Evolutionary conservation across 139 green algal species (phyloP).

Genomic region (Chlorella sp.): DNA sequence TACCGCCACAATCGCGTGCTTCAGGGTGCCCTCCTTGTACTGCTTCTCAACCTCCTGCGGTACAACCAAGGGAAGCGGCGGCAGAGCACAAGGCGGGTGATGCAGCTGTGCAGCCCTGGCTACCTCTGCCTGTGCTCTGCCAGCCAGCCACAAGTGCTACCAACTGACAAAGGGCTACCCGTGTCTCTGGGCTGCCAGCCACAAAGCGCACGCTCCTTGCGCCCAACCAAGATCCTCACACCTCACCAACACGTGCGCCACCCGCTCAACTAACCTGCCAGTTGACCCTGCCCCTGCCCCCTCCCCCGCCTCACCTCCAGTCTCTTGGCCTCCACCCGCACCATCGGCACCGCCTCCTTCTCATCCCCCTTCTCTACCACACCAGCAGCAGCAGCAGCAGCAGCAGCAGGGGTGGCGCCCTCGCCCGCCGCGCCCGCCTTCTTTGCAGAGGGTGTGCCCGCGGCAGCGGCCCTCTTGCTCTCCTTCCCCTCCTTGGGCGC

Average conservation of each 20-base stretch:
- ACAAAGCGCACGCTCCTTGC: neutral
- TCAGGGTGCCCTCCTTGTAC: conserved; percentile 36
- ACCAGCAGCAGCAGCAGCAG: neutral
- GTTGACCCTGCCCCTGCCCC: too few species aligned
- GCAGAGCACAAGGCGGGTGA: neutral
- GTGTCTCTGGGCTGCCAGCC: neutral
- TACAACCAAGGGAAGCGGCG: neutral
- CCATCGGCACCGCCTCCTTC: conserved; percentile 13
- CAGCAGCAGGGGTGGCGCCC: neutral
- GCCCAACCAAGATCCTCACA: too few species aligned
- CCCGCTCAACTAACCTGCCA: too few species aligned
- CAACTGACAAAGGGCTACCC: too few species aligned
- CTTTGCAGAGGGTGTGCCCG: neutral
- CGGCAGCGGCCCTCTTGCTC: conserved; percentile 15
- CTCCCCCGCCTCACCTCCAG: conserved; percentile 1
- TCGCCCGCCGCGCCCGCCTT: neutral
- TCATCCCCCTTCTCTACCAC: neutral
- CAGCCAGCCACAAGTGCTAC: neutral
- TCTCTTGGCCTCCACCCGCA: conserved; percentile 8
- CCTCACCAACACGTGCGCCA: too few species aligned
- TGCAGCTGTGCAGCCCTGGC: too few species aligned
- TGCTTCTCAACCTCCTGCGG: conserved; percentile 37
- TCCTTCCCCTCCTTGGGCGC: conserved; percentile 18
- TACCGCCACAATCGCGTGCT: conserved; percentile 16
- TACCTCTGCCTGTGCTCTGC: neutral